Conservation (phyloP, 2,329 filamentous ascomycete species). For the Colletotrichum tanaceti region DNA sequence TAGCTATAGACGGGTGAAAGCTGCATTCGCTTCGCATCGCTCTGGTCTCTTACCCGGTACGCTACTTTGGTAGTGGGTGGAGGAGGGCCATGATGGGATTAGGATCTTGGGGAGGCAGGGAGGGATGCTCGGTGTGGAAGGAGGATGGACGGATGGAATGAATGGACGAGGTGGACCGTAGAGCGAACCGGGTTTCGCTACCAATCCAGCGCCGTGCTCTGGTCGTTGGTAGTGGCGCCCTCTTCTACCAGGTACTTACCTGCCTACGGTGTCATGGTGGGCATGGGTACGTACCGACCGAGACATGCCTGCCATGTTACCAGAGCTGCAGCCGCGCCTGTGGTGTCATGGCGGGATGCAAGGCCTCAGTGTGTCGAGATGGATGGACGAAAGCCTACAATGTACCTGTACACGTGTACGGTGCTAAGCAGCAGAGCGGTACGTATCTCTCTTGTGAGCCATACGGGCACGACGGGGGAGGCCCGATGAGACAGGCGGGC, state of each 20-base stretch:
- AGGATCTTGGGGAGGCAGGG: constrained; percentile 6
- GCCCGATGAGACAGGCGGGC: constrained; percentile 10
- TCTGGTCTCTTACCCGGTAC: neutral
- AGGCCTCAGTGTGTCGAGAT: constrained; percentile 25
- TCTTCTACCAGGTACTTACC: no score
- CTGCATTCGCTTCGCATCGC: constrained; percentile 26
- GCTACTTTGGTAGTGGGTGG: constrained; percentile 8
- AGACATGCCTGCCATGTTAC: constrained; percentile 3
- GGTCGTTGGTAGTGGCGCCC: neutral
- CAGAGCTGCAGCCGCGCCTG: constrained; percentile 11
- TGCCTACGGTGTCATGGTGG: neutral
- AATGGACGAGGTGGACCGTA: constrained; percentile 26
- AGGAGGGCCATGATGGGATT: constrained; percentile 13
- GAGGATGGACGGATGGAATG: constrained; percentile 2
- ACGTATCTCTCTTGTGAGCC: constrained; percentile 20
- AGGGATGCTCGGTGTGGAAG: constrained; percentile 10
- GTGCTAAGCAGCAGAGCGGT: neutral
- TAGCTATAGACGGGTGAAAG: constrained; percentile 4
- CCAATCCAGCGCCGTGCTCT: constrained; percentile 23
- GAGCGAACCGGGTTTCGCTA: constrained; percentile 31
- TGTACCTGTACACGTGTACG: no score
- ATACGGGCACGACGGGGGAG: neutral
- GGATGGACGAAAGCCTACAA: constrained; percentile 13
- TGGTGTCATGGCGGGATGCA: constrained; percentile 37
- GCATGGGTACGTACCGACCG: neutral